Evolutionary conservation across 2,329 filamentous ascomycete genomes (phyloP).

Genomic region (Salinomyces thailandicus): DNA sequence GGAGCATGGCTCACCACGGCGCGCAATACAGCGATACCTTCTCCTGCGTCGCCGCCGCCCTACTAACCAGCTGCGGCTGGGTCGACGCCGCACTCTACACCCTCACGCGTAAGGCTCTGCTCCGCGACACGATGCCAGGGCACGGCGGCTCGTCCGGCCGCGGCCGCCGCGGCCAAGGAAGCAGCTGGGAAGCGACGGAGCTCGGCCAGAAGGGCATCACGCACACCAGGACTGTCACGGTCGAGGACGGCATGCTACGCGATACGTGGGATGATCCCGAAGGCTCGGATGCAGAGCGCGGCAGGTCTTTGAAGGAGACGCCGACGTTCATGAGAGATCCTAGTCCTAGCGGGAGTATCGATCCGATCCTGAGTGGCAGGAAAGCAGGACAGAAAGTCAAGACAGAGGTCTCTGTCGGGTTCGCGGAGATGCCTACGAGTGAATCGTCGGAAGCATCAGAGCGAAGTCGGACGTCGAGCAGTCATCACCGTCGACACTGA

Average conservation of each 20-base stretch:
- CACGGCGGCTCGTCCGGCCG: conserved; percentile 1
- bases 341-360: conserved; percentile 7
- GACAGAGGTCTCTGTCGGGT: conserved; percentile 8
- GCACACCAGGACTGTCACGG: conserved; percentile 19
- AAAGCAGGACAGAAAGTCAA: conserved; percentile 3
- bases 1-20: conserved; percentile 46
- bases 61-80: conserved; percentile 50
- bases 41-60: conserved; percentile 43
- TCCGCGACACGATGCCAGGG: conserved; percentile 31
- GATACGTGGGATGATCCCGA: conserved; percentile 4
- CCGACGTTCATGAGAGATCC: conserved; percentile 3
- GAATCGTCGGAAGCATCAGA: not conserved
- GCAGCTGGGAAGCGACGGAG: conserved; percentile 11
- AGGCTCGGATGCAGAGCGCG: not conserved
- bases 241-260: conserved; percentile 12
- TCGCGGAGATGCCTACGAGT: conserved; percentile 4
- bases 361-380: conserved; percentile 8
- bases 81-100: conserved; percentile 50
- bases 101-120: conserved; percentile 45
- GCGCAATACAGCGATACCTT: conserved; percentile 26
- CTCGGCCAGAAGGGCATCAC: conserved; percentile 17
- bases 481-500: not conserved
- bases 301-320: not conserved
- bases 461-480: not conserved
- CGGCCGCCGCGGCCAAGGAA: conserved; percentile 3